Evolutionary conservation across 345 rosid species (phyloP).

Genomic region (Salix udensis): DNA sequence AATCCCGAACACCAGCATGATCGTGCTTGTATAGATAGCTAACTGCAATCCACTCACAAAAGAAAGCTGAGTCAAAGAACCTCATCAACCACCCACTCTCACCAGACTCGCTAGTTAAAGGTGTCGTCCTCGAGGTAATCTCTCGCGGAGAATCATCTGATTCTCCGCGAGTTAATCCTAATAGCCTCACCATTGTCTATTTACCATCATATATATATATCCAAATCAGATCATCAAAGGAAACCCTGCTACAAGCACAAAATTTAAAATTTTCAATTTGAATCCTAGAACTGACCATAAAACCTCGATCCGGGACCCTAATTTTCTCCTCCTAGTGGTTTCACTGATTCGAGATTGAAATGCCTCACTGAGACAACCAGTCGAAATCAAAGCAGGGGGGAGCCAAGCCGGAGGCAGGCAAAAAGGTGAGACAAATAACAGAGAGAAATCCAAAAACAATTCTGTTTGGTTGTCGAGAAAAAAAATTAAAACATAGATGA

Average conservation of each 20-base stretch:
- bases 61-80: conserved; percentile 94
- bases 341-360: not conserved
- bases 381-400: not conserved
- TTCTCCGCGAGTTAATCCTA: conserved; percentile 73
- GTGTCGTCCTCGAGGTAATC: conserved; percentile 62
- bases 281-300: not conserved
- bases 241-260: not conserved
- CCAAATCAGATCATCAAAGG: not conserved
- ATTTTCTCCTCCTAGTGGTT: not conserved
- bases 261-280: not conserved
- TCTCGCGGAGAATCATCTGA: conserved; percentile 83
- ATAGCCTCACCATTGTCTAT: conserved; percentile 78
- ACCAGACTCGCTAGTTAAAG: conserved; percentile 65
- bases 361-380: not conserved
- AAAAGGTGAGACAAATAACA: not conserved
- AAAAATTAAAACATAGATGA: not conserved
- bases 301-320: not conserved
- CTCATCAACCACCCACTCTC: conserved; percentile 98
- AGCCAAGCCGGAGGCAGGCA: not conserved
- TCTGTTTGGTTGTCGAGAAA: not conserved
- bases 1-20: conserved; percentile 88
- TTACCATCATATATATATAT: conserved; percentile 28
- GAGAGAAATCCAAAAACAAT: not conserved
- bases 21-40: conserved; percentile 98
- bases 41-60: conserved; percentile 99